Evolutionary conservation across 257 asterid species (phyloP).

Genomic region (Euphrasia confusa): DNA sequence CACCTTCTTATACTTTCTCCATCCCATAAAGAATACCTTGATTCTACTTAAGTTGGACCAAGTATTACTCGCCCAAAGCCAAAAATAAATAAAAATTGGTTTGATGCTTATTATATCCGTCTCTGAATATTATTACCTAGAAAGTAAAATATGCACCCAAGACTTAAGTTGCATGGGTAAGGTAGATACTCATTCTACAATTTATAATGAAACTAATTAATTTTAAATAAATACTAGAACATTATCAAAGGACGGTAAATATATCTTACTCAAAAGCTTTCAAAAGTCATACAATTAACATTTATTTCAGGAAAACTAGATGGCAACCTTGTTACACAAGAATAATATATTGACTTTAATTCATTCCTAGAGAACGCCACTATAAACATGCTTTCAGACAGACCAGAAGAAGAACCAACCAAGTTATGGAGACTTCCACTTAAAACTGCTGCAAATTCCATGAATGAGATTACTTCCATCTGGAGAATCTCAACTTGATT

Average conservation of each 20-base stretch:
- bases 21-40: neutral
- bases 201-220: neutral
- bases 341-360: conserved; percentile 8
- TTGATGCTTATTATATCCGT: neutral
- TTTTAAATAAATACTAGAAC: neutral
- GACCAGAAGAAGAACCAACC: conserved; percentile 53
- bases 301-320: neutral
- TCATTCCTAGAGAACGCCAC: conserved; percentile 2
- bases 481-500: conserved; percentile 56
- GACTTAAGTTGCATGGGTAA: conserved; percentile 4
- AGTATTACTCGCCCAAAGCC: neutral
- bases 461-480: conserved; percentile 64
- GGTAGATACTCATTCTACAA: conserved; percentile 1
- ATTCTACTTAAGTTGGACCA: neutral
- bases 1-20: conserved; percentile 1
- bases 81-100: neutral
- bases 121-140: neutral
- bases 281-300: conserved; percentile 5
- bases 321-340: neutral
- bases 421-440: conserved; percentile 79
- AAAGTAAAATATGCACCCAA: neutral
- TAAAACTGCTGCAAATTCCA: conserved; percentile 83
- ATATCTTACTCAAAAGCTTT: conserved; percentile 5
- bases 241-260: conserved; percentile 1
- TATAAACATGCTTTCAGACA: neutral